Percentiles rank a stretch among this genome's conserved stretches.
phyloP scores from a whole-genome alignment of 345 rosid species.

The Stellera chamaejasme region DNA sequence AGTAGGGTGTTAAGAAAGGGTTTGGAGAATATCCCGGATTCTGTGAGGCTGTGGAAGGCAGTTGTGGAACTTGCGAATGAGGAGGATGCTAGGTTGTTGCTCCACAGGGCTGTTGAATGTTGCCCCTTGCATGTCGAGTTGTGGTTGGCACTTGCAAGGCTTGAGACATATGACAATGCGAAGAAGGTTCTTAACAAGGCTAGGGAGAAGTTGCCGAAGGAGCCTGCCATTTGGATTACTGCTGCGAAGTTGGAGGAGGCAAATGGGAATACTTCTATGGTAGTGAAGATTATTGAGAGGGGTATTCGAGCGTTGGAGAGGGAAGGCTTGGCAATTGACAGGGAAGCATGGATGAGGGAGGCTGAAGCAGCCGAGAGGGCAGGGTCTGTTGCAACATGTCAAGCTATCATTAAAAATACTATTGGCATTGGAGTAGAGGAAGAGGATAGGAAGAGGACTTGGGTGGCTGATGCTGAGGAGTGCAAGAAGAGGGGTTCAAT shows the following conservation, averaged over 20 bases:
- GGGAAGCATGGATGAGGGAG: slow-evolving; percentile 93
- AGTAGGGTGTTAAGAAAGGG: slow-evolving; percentile 87
- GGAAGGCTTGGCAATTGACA: slow-evolving; percentile 80
- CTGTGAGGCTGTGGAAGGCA: slow-evolving; percentile 90
- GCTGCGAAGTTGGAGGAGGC: slow-evolving; percentile 98
- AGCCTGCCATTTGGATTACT: slow-evolving; percentile 91
- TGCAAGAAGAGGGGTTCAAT: slow-evolving; percentile 86
- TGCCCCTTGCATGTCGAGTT: slow-evolving; percentile 86
- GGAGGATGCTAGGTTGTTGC: slow-evolving; percentile 69
- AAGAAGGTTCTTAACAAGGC: slow-evolving; percentile 76
- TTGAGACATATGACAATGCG: slow-evolving; percentile 70
- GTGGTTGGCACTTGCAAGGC: slow-evolving; percentile 84
- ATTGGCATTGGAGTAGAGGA: slow-evolving; percentile 91
- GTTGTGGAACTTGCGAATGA: slow-evolving; percentile 74
- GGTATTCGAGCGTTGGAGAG: slow-evolving; percentile 79
- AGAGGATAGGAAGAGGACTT: slow-evolving; percentile 94
- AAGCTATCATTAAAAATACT: slow-evolving; percentile 63
- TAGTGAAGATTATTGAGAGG: slow-evolving; percentile 84
- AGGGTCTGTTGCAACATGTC: slow-evolving; percentile 79
- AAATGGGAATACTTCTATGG: slow-evolving; percentile 66
- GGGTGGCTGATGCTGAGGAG: slow-evolving; percentile 99
- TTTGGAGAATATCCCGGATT: slow-evolving; percentile 75
- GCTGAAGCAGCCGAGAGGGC: slow-evolving; percentile 90
- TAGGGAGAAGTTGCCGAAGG: slow-evolving; percentile 61
- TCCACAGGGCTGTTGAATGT: slow-evolving; percentile 89